Conservation (phyloP, 2,329 filamentous ascomycete genomes). For the Talaromyces amestolkiae region DNA sequence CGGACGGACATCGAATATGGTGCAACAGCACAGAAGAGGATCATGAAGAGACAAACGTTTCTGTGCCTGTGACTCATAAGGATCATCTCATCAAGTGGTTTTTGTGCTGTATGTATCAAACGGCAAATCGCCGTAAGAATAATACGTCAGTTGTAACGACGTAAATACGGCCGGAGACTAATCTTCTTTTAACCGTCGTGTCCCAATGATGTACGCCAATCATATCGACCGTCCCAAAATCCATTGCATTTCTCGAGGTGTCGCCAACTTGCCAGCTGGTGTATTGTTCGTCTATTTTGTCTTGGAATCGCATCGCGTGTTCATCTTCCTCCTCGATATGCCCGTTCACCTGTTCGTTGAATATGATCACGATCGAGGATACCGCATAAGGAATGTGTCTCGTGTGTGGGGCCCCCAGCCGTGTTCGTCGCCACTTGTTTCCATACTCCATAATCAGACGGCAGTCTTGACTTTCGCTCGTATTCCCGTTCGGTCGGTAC, state of each 20-base stretch:
- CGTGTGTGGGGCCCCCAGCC: neutral
- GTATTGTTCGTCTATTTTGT: neutral
- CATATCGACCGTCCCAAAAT: neutral
- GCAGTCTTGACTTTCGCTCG: neutral
- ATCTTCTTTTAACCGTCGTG: neutral
- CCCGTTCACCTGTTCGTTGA: neutral
- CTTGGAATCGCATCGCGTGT: neutral
- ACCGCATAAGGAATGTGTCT: constrained; percentile 1
- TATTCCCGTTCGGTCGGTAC: neutral
- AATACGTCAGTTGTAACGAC: neutral
- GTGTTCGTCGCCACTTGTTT: constrained; percentile 2
- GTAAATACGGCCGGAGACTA: neutral
- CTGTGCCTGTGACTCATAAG: neutral
- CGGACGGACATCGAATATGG: neutral
- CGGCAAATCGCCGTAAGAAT: neutral
- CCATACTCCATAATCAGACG: neutral
- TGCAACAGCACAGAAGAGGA: neutral
- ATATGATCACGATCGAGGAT: neutral
- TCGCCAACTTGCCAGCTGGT: no score
- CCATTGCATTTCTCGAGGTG: neutral
- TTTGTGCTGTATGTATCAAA: neutral
- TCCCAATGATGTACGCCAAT: constrained; percentile 1
- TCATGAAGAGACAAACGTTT: neutral
- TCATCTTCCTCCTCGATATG: neutral
- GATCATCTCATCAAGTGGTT: neutral